A percentile compares a stretch with the other conserved stretches of the same genome.
phyloP scores from a whole-genome alignment of 2,329 filamentous ascomycete species.

The Acrocalymma vagum region DNA sequence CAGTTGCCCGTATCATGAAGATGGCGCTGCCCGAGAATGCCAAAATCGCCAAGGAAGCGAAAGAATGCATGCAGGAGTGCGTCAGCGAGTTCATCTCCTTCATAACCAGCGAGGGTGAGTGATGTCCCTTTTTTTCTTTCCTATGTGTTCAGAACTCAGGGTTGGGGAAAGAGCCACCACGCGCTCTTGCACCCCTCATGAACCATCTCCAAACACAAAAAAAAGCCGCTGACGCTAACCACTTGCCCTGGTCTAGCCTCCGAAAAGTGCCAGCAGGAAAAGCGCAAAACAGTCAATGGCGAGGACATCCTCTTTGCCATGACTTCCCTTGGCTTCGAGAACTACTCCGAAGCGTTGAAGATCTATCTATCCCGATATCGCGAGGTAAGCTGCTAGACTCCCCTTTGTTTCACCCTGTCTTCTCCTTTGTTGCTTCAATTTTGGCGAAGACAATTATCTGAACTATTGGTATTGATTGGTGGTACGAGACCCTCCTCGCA shows the following conservation, averaged over 20 bases:
- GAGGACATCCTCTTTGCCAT: slow-evolving; percentile 99
- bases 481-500: slow-evolving; percentile 79
- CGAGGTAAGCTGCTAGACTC: slow-evolving; percentile 75
- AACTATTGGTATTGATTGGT: slow-evolving; percentile 61
- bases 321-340: slow-evolving; percentile 98
- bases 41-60: slow-evolving; percentile 98
- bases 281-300: slow-evolving; percentile 98
- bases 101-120: slow-evolving; percentile 96
- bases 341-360: slow-evolving; percentile 97
- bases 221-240: slow-evolving; percentile 26
- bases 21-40: slow-evolving; percentile 96
- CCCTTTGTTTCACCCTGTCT: slow-evolving; percentile 28
- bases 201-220: too few species aligned
- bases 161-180: too few species aligned
- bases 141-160: too few species aligned
- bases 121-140: too few species aligned
- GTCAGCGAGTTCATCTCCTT: slow-evolving; percentile 99
- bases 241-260: slow-evolving; percentile 71
- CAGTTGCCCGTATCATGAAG: slow-evolving; percentile 99
- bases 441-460: slow-evolving; percentile 55
- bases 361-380: slow-evolving; percentile 98
- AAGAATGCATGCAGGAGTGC: slow-evolving; percentile 99
- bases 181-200: too few species aligned
- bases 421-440: slow-evolving; percentile 48
- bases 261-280: slow-evolving; percentile 99